Evolutionary conservation across 1,139 yeast genomes (phyloP).

Genomic region (Diutina sp.): DNA sequence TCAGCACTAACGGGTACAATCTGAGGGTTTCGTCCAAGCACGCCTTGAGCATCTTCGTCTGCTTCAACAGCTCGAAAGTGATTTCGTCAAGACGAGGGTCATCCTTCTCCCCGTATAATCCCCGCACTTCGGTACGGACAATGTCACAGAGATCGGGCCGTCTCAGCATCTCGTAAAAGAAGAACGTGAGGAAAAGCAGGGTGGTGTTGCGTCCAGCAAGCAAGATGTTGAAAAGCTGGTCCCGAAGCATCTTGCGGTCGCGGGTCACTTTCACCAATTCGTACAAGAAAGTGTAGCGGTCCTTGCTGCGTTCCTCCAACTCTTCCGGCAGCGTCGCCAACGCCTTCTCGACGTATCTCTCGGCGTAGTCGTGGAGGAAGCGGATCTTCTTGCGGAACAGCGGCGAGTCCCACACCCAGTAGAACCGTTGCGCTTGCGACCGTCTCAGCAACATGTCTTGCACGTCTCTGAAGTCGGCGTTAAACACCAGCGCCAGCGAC

Average conservation of each 20-base stretch:
- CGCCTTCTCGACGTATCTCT: background rate
- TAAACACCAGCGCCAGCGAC: conserved; percentile 9
- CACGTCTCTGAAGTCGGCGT: conserved; percentile 18
- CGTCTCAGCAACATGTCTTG: conserved; percentile 19
- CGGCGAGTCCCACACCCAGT: conserved; percentile 15
- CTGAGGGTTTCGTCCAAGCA: conserved; percentile 1
- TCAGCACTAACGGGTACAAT: background rate
- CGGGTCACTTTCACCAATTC: conserved; percentile 2
- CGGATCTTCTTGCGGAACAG: conserved; percentile 16
- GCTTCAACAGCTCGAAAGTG: conserved; percentile 1
- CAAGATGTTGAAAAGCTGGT: conserved; percentile 1
- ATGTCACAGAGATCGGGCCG: background rate
- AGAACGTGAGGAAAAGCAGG: background rate
- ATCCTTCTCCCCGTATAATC: conserved; percentile 10
- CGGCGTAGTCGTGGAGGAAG: conserved; percentile 7
- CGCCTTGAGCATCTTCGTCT: background rate
- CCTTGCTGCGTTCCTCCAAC: background rate
- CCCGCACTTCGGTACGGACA: background rate
- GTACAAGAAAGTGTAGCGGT: background rate
- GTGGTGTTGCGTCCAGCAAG: conserved; percentile 2
- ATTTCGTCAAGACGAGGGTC: conserved; percentile 6
- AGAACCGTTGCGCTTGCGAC: conserved; percentile 16
- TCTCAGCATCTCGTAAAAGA: background rate
- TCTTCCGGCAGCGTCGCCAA: background rate
- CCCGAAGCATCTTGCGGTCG: background rate